These are phyloP conservation scores for Mycena alexandri DNA, from an alignment of 768 basidiomycete species.

Conservation along the genomic window DNA sequence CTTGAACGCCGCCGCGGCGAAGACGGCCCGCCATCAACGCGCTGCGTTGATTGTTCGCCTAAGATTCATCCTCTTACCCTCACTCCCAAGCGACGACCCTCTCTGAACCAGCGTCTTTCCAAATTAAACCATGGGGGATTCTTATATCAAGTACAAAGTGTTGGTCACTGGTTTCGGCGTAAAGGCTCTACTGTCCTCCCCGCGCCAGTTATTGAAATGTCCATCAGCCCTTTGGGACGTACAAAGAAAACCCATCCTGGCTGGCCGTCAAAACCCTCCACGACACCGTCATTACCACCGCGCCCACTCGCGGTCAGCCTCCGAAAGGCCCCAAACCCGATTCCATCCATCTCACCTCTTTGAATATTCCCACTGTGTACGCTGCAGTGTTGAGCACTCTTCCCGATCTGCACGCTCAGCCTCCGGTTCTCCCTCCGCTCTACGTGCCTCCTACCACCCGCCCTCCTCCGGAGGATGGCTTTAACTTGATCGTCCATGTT, in stretches of 20 bases:
- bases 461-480: constrained; percentile 33
- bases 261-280: constrained; percentile 74
- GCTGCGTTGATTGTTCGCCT: no score
- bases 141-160: constrained; percentile 17
- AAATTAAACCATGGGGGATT: background rate
- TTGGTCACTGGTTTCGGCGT: constrained; percentile 22
- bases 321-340: constrained; percentile 30
- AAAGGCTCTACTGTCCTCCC: constrained; percentile 3
- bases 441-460: constrained; percentile 28
- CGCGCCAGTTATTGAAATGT: background rate
- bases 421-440: constrained; percentile 21
- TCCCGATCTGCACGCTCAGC: constrained; percentile 31
- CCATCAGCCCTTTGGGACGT: constrained; percentile 67
- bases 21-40: no score
- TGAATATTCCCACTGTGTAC: constrained; percentile 37
- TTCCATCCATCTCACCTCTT: constrained; percentile 30
- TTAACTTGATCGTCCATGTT: constrained; percentile 35
- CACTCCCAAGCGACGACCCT: no score
- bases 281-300: constrained; percentile 58
- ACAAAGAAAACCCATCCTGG: constrained; percentile 78
- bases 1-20: no score
- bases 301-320: constrained; percentile 25
- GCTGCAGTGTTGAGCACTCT: constrained; percentile 29
- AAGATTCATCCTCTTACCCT: no score
- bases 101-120: no score